A percentile compares a stretch with the other conserved stretches of the same genome.
phyloP scores from a whole-genome alignment of 78 protist genomes.

The Emiliania huxleyi region DNA sequence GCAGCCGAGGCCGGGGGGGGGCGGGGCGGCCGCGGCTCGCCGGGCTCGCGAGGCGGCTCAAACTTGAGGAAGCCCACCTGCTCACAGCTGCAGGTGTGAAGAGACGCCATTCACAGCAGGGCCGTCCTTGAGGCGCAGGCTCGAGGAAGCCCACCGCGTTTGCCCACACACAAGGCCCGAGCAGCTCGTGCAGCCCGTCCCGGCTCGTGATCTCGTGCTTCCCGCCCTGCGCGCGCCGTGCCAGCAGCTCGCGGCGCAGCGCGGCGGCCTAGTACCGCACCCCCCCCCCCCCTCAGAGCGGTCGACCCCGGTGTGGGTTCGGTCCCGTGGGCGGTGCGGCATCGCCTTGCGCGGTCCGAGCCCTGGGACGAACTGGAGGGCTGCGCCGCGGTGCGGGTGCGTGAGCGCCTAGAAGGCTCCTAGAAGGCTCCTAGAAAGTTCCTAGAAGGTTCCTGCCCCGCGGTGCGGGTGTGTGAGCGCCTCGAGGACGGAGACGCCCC shows the following conservation, averaged over 20 bases:
- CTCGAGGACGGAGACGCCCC: background rate
- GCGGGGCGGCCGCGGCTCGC: no score
- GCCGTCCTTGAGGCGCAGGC: background rate
- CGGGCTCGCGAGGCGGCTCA: no score
- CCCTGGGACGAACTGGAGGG: slow-evolving; percentile 36
- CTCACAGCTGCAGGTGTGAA: no score
- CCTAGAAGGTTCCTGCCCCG: no score
- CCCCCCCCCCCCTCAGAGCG: no score
- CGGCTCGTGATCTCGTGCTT: background rate
- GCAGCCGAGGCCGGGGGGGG: no score
- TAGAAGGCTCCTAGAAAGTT: no score
- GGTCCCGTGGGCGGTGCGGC: no score
- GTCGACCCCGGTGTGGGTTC: no score
- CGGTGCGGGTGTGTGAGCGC: background rate
- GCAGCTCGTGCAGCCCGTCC: background rate
- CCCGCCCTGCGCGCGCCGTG: background rate
- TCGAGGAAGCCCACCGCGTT: background rate
- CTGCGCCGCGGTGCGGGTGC: background rate
- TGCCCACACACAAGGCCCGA: background rate
- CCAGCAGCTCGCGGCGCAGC: background rate
- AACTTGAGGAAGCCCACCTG: background rate
- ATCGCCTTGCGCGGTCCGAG: slow-evolving; percentile 48
- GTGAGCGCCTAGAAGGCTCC: background rate
- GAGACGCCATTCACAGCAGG: no score
- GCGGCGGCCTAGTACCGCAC: no score